These are phyloP conservation scores for Ceratobasidium sp. DNA, from an alignment of 1,284 basidiomycete species.

Conservation along the genomic window DNA sequence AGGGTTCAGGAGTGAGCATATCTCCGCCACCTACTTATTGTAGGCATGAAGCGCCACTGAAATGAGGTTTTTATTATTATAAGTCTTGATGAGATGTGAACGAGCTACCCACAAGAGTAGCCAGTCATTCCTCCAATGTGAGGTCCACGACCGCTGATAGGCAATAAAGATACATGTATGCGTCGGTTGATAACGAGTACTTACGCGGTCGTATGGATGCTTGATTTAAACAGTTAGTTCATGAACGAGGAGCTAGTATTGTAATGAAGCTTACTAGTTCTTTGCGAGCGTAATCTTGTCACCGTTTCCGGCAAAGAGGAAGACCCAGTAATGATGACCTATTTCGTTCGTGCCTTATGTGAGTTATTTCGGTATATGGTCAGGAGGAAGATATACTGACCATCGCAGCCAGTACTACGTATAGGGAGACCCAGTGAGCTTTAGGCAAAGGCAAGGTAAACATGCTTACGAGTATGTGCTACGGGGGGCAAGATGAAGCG, in stretches of 20 bases:
- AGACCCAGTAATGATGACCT: conserved; percentile 36
- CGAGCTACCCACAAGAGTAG: conserved; percentile 17
- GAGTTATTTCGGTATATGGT: not conserved
- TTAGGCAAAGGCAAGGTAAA: not conserved
- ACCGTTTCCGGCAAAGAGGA: conserved; percentile 24
- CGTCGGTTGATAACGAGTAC: not conserved
- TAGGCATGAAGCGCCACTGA: conserved; percentile 20
- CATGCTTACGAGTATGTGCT: conserved; percentile 45
- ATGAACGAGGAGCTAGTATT: not conserved
- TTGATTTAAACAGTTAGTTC: not conserved
- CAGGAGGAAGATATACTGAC: not conserved
- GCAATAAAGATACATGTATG: not conserved
- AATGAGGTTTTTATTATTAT: not conserved
- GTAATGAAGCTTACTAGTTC: conserved; percentile 31
- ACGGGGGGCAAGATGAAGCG: not conserved
- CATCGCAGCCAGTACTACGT: conserved; percentile 14
- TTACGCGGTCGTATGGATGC: conserved; percentile 18
- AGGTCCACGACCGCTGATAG: conserved; percentile 37
- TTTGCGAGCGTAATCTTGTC: conserved; percentile 37
- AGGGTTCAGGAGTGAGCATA: not conserved
- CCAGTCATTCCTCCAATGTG: conserved; percentile 39
- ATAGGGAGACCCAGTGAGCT: too few relatives aligned
- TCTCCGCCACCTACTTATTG: conserved; percentile 28
- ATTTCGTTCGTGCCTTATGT: not conserved
- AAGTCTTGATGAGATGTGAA: not conserved